phyloP scores from a whole-genome alignment of 2,329 filamentous ascomycete species.

The Penicillium rolfsii region DNA sequence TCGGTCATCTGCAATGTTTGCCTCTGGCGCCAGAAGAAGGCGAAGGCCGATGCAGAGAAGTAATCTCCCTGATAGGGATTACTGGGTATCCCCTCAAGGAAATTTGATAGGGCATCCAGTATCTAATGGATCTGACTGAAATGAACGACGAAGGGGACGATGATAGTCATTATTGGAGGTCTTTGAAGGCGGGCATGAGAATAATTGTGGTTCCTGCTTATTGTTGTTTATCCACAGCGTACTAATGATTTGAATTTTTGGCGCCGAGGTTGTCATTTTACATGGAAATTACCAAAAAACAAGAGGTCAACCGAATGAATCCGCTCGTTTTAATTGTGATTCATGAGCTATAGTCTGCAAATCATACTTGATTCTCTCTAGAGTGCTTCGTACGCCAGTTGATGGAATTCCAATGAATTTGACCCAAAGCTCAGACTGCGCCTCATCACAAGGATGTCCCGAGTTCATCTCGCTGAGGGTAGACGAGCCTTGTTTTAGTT shows the following conservation, averaged over 20 bases:
- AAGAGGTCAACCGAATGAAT: background rate
- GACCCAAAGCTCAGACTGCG: too few relatives aligned
- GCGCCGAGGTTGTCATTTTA: constrained; percentile 2
- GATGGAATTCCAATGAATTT: too few relatives aligned
- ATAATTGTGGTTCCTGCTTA: background rate
- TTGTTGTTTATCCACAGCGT: background rate
- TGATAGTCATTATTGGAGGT: background rate
- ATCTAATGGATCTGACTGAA: background rate
- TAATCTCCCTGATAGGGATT: constrained; percentile 6
- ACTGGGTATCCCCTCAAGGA: too few relatives aligned
- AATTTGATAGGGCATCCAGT: background rate
- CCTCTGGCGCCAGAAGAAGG: constrained; percentile 65
- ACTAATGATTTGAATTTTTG: constrained; percentile 16
- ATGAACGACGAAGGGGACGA: background rate
- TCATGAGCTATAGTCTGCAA: background rate
- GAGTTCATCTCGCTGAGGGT: background rate
- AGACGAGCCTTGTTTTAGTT: background rate
- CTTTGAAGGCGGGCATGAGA: background rate
- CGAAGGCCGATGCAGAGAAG: constrained; percentile 28
- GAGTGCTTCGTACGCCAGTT: background rate
- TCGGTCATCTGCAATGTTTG: constrained; percentile 62
- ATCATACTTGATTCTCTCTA: background rate
- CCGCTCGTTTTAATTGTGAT: background rate
- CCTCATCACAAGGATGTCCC: background rate
- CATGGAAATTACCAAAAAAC: background rate